Evolutionary conservation across 345 rosid genomes (phyloP), one percentile per base, ranked within the genome.

Genomic region (Triadica sebifera): DNA sequence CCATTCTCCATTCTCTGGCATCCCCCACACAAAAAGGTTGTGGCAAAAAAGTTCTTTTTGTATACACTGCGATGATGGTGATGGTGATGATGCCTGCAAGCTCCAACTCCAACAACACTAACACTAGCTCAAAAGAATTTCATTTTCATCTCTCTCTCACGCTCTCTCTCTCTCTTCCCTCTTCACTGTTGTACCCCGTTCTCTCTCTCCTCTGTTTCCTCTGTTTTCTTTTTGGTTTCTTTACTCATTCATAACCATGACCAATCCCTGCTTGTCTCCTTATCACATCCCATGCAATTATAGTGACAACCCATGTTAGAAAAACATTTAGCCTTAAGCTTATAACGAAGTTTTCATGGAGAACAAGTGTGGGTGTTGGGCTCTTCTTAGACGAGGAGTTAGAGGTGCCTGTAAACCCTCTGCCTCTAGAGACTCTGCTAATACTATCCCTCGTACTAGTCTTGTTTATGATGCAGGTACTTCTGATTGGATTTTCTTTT

Each of bases 381-480:
- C 86, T 73, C 81, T 81, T 75, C 79, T 90, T 5, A 88, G 60
- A 75, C 83, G 87, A 56, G 78, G 88, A 55, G 88, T 79, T 63
- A 66, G 77, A 73, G 89, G 86, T 76, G 61, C 85, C 53, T 81
- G 87, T 84, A 82, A 82, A 47, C 74, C 93, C 78, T 80, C 90
- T 80, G 83, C 86, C 77, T 83, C 92, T 57, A 70, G 83, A 71
- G 84, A 83, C 77, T 78, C 92, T 77, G 83, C 88, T 65, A 85
- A 81, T 75, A 58, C 86, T 60, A 84, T 90, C 81, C 91, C 92
- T 80, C 92, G 91, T 66, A 86, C 92, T 58, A 88, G 90, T 79
- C 90, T 88, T 47, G 92, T 90, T 80, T 90, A 88, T 78, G 95
- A 90, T 79, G 95, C 95, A 66, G 92, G 92, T 88, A 75, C 51